Evolutionary conservation across 2,329 filamentous ascomycete species (phyloP), one percentile per base, ranked within the genome.

Genomic region (Diaporthe humulicola): DNA sequence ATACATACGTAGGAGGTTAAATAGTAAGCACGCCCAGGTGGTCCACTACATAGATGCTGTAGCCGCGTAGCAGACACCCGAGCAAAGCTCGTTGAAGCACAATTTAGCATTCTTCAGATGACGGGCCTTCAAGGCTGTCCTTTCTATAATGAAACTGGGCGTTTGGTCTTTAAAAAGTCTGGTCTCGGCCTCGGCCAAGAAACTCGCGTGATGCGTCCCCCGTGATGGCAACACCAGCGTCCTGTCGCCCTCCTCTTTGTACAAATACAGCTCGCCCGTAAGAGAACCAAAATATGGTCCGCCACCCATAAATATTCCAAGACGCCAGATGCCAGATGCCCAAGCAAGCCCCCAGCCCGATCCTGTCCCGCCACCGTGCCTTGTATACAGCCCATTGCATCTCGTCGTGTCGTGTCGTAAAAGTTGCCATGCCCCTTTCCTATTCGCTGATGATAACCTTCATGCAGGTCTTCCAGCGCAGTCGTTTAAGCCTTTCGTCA

Each of bases 391-490:
- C 54, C 48, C 48, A 56, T 50, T n/a, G 64, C 64, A 22, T 64
- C 30, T 48, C 64, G 45, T 69, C 64, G 33, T 69, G 15, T 69
- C 64, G 64, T 69, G 64, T 69, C 64, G 64, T 69, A 54, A 69
- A 25, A 38, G 15, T 69, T 40, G 64, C 48, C 48, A 30, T 54
- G 22, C 33, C 28, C 33, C 64, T 25, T 30, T 40, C 45, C 33
- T 48, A 54, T 19, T 14, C 48, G 33, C 64, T n/a, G 33, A 22
- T 40, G 48, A 54, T 40, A 14, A 28, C 48, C 64, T 54, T 69
- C 33, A 33, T n/a, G 28, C 28, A 38, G 64, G 48, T 22, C 19
- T 52, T 30, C 48, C 48, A 36, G 64, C 48, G 64, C 9, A 54
- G 45, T 69, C 48, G 64, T 30, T 54, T 30, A 40, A 50, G 48